A percentile compares a stretch with the other conserved stretches of the same genome.
phyloP scores from a whole-genome alignment of 768 basidiomycete genomes.

The Rhodosporidiobolus sp. region DNA sequence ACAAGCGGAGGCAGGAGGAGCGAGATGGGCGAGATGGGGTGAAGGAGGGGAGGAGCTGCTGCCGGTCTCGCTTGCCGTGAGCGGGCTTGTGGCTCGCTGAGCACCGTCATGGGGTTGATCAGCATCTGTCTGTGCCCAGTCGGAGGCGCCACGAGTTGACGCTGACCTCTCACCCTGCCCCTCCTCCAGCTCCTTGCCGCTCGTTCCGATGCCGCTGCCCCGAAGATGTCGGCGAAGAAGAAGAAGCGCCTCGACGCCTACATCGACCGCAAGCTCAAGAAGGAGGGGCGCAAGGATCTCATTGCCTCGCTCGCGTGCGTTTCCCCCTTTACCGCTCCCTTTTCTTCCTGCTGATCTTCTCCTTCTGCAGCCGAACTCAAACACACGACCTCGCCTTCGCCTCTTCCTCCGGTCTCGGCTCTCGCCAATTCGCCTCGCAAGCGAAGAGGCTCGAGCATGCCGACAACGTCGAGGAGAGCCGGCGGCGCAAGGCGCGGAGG shows the following conservation, averaged over 20 bases:
- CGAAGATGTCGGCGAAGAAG: conserved; percentile 71
- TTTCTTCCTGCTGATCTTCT: neutral
- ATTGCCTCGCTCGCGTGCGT: conserved; percentile 78
- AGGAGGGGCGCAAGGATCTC: conserved; percentile 73
- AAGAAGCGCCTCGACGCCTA: conserved; percentile 86
- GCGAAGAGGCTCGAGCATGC: conserved; percentile 39
- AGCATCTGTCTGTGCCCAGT: too few relatives aligned
- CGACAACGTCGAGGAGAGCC: conserved; percentile 25
- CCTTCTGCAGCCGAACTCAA: conserved; percentile 65
- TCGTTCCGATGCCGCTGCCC: neutral
- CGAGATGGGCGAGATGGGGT: too few relatives aligned
- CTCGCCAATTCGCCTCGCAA: conserved; percentile 60
- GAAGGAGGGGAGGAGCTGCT: too few relatives aligned
- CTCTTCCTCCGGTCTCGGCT: conserved; percentile 79
- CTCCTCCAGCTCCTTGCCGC: conserved; percentile 17
- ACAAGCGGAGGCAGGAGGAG: neutral
- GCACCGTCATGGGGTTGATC: too few relatives aligned
- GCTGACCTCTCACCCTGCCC: neutral
- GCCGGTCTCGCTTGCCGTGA: too few relatives aligned
- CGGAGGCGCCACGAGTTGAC: too few relatives aligned
- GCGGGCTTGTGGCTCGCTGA: too few relatives aligned
- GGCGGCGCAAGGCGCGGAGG: conserved; percentile 28
- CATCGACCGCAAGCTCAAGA: conserved; percentile 89
- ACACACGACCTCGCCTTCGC: conserved; percentile 61
- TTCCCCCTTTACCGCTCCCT: neutral